Evolutionary conservation across 306 rosid species (phyloP), one percentile per base, ranked within the genome.

Genomic region (Morella rubra): DNA sequence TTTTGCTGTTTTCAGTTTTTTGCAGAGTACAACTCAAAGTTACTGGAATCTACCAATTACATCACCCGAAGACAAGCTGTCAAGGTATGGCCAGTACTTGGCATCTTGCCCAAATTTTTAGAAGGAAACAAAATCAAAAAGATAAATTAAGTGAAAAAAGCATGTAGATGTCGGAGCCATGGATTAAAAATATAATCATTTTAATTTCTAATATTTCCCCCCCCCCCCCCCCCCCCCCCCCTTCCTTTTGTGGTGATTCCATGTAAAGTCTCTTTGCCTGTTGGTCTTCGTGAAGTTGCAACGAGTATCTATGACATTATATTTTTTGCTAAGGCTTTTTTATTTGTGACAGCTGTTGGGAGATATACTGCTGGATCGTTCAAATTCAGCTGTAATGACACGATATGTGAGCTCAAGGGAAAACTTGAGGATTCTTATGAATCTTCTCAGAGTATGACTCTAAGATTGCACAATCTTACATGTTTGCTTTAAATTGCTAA

Each of bases 391-490:
- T 47, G 91, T 95, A 51, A 95, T 95, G 99, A 95, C 99, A 40
- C 92, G 88, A 77, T 95, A 95, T 64, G 99, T 90, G 86, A 95
- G 97, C 92, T 92, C 99, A 78, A 95, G 95, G 80, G 99, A 95
- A 79, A 95, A 95, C 84, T 78, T 95, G 86, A 88, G 97, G 90
- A 95, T 95, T 85, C 90, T 95, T 62, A 95, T 95, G 99, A 95
- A 92, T 86, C 97, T 95, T 79, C 90, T 92, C 40, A 92, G 99
- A 62, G 99, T 92, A 95, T 24, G 97, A 40, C 65, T 74, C 44
- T 16, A 69, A 14, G 42, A 73, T 58, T 79, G 74, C 84, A 83
- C 72, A 12, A 72, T 54, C 69, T 49, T 75, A 49, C 77, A 11
- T 74, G 12, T 66, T 66, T 42, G 8, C 47, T 66, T n/a, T 42